Base-by-base conservation (phyloP, 768 basidiomycete genomes). In the Sporobolomyces roseus region DNA sequence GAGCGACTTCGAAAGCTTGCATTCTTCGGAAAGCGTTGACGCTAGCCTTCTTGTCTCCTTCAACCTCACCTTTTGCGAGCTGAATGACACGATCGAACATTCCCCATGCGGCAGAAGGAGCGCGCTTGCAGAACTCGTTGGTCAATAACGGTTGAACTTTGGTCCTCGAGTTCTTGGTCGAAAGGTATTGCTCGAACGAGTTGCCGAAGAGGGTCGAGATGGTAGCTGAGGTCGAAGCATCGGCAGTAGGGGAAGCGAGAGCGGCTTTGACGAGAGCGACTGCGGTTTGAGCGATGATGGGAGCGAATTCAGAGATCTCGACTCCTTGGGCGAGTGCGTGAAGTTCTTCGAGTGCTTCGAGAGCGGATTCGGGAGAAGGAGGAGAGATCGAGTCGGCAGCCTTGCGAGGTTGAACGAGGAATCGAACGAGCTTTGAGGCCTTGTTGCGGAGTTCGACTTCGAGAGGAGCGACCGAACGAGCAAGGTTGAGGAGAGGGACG, bases 361-460 rank as follows among this genome's bases (percentile, higher is more conserved):
- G 64, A 1, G 73, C 66, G 21, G 61, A 32, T 2, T 56, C 53
- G 30, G 70, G 58, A 19, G 48, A 35, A 35, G 58, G 61, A 13
- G 65, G 35, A n/a, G 50, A 23, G 63, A 55, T 33, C 8, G 35
- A 16, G 25, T 64, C 49, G 29, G 59, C 41, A 30, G 64, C 35
- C 64, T 72, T 72, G 55, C 64, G 63, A 23, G 63, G 63, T 30
- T 65, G 52, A 27, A 71, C 67, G 45, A 71, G 56, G 54, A 60
- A 62, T 17, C 68, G 63, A 17, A 97, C 81, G 68, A 97, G 84
- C 30, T 89, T 87, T 66, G 84, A 83, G 1, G 91, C 87, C 79
- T 97, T 97, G 77, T 90, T 88, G 16, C 88, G 83, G n/a, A 98
- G 81, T 74, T 96, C 93, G 51, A 83, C 85, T 78, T 97, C 93